Evolutionary conservation across 176 grass and related monocot genomes (phyloP).

Genomic region (Musa acuminata): DNA sequence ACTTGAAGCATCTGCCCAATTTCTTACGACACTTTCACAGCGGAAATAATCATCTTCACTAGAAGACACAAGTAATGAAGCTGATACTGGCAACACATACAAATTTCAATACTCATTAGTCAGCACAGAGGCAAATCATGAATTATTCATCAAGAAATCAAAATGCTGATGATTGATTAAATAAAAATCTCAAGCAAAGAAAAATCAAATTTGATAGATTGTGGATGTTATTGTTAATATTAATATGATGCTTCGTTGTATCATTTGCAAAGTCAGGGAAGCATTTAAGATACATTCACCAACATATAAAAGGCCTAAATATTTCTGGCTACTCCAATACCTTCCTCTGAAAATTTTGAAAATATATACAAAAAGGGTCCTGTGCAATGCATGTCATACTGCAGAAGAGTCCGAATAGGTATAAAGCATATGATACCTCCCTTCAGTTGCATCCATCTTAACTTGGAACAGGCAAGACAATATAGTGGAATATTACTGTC

Average conservation of each 20-base stretch:
- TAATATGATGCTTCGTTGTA: neutral
- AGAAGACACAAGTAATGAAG: slow-evolving; percentile 1
- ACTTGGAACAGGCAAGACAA: too few relatives aligned
- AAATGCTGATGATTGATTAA: neutral
- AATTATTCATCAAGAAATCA: neutral
- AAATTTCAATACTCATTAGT: neutral
- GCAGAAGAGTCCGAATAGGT: too few relatives aligned
- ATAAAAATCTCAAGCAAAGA: neutral
- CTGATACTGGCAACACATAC: neutral
- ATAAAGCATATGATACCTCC: too few relatives aligned
- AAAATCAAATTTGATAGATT: neutral
- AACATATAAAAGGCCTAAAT: too few relatives aligned
- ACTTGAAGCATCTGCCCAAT: slow-evolving; percentile 44
- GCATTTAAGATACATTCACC: too few relatives aligned
- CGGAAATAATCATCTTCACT: slow-evolving; percentile 28
- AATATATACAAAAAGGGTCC: too few relatives aligned
- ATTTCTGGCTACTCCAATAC: too few relatives aligned
- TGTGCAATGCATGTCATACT: too few relatives aligned
- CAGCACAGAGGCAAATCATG: neutral
- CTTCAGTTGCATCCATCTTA: too few relatives aligned
- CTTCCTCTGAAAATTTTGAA: too few relatives aligned
- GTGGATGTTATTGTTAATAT: neutral
- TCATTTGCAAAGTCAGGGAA: too few relatives aligned
- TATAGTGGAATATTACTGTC: too few relatives aligned
- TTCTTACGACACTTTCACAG: slow-evolving; percentile 53